A percentile compares a stretch with the other conserved stretches of the same genome.
Conservation (phyloP, 495 filamentous ascomycete genomes). For the Trichoderma gamsii region DNA sequence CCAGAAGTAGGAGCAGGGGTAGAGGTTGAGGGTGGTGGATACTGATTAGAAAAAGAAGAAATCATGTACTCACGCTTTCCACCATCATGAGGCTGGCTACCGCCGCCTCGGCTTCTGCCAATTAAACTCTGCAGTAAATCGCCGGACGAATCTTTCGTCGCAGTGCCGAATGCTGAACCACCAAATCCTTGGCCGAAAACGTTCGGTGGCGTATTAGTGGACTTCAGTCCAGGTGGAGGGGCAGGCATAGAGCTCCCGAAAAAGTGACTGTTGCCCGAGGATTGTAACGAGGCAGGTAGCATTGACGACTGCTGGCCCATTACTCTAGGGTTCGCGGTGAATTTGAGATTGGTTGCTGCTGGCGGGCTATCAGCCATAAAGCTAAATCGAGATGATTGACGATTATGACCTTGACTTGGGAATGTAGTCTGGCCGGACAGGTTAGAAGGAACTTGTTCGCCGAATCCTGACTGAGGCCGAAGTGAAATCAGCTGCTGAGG, state of each 20-base stretch:
- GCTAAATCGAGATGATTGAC: constrained; percentile 82
- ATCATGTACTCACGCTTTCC: constrained; percentile 95
- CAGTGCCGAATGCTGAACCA: constrained; percentile 45
- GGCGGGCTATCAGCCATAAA: constrained; percentile 70
- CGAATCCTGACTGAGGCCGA: constrained; percentile 51
- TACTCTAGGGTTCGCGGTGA: constrained; percentile 73
- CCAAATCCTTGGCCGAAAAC: constrained; percentile 74
- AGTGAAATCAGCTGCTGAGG: constrained; percentile 74
- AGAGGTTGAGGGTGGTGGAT: constrained; percentile 68
- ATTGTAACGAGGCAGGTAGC: constrained; percentile 69
- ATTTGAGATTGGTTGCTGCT: constrained; percentile 67
- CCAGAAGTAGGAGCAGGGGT: constrained; percentile 83
- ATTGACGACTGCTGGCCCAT: constrained; percentile 85
- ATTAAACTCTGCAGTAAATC: constrained; percentile 78
- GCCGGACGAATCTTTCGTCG: constrained; percentile 58
- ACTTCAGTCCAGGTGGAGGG: constrained; percentile 92
- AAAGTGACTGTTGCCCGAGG: constrained; percentile 56
- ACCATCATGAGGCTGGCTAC: constrained; percentile 66
- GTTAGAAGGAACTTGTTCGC: constrained; percentile 51
- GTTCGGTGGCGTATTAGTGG: constrained; percentile 83
- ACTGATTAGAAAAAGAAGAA: constrained; percentile 65
- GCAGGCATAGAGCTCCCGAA: constrained; percentile 61
- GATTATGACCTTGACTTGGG: constrained; percentile 71
- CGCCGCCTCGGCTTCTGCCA: constrained; percentile 48
- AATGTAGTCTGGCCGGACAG: constrained; percentile 46